phyloP scores from a whole-genome alignment of 2,329 filamentous ascomycete genomes.

The Pezicula radicicola region DNA sequence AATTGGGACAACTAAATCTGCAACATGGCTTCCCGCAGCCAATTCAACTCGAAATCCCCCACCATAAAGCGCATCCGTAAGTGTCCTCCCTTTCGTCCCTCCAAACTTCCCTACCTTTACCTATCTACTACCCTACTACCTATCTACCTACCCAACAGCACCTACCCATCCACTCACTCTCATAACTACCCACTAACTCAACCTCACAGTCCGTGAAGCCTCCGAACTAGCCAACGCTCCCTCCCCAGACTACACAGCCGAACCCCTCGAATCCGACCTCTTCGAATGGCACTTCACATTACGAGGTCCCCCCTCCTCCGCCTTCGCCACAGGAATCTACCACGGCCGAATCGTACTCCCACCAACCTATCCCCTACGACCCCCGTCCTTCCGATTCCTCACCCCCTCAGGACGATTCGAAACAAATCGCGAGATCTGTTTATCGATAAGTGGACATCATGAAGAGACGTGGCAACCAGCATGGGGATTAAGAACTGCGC shows the following conservation, averaged over 20 bases:
- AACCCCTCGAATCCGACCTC: constrained; percentile 79
- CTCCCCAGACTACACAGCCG: constrained; percentile 80
- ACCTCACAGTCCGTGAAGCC: constrained; percentile 75
- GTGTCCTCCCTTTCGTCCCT: constrained; percentile 5
- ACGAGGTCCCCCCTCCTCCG: constrained; percentile 78
- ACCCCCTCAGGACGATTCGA: constrained; percentile 93
- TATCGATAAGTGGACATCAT: constrained; percentile 91
- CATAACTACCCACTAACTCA: neutral
- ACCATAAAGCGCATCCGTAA: constrained; percentile 81
- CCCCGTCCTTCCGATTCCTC: constrained; percentile 92
- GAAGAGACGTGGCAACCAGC: constrained; percentile 99
- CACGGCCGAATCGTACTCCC: constrained; percentile 94
- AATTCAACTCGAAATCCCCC: constrained; percentile 71
- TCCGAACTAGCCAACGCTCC: constrained; percentile 78
- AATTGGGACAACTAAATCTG: neutral
- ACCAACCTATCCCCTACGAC: constrained; percentile 83
- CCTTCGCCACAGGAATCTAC: constrained; percentile 66
- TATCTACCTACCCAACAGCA: neutral
- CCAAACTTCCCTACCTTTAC: neutral
- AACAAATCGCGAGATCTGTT: constrained; percentile 93
- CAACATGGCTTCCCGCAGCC: neutral
- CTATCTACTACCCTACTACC: neutral
- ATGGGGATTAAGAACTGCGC: constrained; percentile 90
- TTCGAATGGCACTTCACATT: constrained; percentile 99
- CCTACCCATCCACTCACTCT: too few relatives aligned